Base-by-base conservation (phyloP, 2,329 filamentous ascomycete species). In the Sporothrix globosa region DNA sequence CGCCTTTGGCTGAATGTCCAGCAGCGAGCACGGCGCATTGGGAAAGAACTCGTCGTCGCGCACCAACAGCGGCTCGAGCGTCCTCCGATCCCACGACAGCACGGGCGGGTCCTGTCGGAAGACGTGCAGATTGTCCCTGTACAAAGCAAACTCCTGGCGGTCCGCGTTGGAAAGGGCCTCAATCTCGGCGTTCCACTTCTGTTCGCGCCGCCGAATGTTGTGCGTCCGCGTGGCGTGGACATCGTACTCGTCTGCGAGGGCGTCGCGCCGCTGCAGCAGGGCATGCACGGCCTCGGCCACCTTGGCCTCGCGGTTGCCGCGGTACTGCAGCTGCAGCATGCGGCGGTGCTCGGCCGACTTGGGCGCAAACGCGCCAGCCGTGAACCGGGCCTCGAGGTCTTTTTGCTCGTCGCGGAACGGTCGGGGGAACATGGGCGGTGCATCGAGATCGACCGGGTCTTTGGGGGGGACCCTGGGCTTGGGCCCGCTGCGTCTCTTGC, bases 61-160 rank as follows among this genome's bases (percentile, higher is more conserved):
- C 2, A 87, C 85, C 30, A 82, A 78, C 19, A 97, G 82, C 0
- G 92, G 91, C 75, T 97, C 92, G 75, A 87, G 88, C 1, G 82
- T 80, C 19, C 93, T 88, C 1, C 86, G 84, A 78, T 97, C 92
- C 88, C 90, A 94, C 34, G 83, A 75, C 3, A 95, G 78, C 0
- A 84, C 75, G 0, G 88, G 85, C 1, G 84, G 82, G 0, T 82
- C 75, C 78, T 84, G 81, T 66, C 80, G 77, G 75, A 85, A 82
- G 19, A 85, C 74, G 73, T 86, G 85, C 58, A 83, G 77, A 75
- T 89, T 87, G 75, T 91, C 88, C 41, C 82, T 80, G 63, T 80
- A 75, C 41, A 80, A 77, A 24, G 73, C 11, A 2, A 73, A 69
- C 3, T 73, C 73, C 5, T 74, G 58, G 14, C 68, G 67, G 69